Conservation (phyloP, 768 basidiomycete genomes). For the Russula compacta region DNA sequence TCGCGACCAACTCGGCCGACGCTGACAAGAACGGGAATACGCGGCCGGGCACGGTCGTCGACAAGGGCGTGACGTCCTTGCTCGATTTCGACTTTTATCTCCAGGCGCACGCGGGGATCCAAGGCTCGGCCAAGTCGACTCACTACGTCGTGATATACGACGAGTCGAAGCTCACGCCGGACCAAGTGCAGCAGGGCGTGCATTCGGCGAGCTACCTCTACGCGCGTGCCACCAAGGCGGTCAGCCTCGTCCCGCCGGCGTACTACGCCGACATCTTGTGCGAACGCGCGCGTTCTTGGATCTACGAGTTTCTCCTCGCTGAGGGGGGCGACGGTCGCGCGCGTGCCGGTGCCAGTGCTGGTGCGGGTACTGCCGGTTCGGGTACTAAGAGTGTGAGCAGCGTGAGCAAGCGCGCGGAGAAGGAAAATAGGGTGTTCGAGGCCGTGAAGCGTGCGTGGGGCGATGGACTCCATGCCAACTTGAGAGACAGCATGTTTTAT, state of each 20-base stretch:
- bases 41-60: slow-evolving; percentile 69
- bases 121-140: slow-evolving; percentile 62
- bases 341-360: background rate
- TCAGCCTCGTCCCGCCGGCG: slow-evolving; percentile 70
- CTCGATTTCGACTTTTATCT: slow-evolving; percentile 30
- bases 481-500: slow-evolving; percentile 65
- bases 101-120: slow-evolving; percentile 64
- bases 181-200: slow-evolving; percentile 72
- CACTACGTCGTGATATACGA: slow-evolving; percentile 79
- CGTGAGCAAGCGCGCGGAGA: slow-evolving; percentile 27
- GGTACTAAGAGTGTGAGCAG: background rate
- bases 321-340: slow-evolving; percentile 26
- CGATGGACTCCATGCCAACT: slow-evolving; percentile 38
- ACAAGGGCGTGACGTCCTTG: slow-evolving; percentile 58
- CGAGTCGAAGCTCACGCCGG: slow-evolving; percentile 45
- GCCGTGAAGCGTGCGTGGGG: slow-evolving; percentile 35
- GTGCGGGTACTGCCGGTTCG: slow-evolving; percentile 19
- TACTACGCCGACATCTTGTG: slow-evolving; percentile 80
- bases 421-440: slow-evolving; percentile 27
- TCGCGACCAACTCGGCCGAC: slow-evolving; percentile 38
- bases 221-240: slow-evolving; percentile 75
- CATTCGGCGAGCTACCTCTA: slow-evolving; percentile 66
- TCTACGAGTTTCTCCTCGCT: slow-evolving; percentile 54
- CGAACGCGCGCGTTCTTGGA: slow-evolving; percentile 66
- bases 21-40: slow-evolving; percentile 69